These are phyloP conservation scores for Hemerocallis citrina DNA, from an alignment of 106 monocot genomes.

Conservation along the genomic window DNA sequence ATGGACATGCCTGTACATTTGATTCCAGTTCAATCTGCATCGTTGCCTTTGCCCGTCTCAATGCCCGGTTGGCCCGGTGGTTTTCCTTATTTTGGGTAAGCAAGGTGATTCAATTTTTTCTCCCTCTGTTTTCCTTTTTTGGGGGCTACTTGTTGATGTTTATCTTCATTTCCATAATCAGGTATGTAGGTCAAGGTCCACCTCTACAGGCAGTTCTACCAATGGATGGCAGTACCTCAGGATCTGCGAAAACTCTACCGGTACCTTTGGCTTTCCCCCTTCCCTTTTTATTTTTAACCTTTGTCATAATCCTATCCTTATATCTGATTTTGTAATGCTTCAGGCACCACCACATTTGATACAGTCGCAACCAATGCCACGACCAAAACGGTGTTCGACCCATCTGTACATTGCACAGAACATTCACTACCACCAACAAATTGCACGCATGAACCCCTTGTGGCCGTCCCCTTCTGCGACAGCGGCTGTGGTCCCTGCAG, in stretches of 20 bases:
- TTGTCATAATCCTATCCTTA: too few species aligned
- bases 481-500: slow-evolving; percentile 8
- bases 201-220: slow-evolving; percentile 45
- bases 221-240: slow-evolving; percentile 32
- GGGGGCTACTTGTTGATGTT: slow-evolving; percentile 1
- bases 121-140: neutral
- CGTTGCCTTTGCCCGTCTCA: slow-evolving; percentile 41
- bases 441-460: slow-evolving; percentile 54
- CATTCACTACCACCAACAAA: slow-evolving; percentile 61
- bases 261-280: slow-evolving; percentile 8
- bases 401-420: slow-evolving; percentile 83
- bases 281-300: neutral
- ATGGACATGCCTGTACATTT: neutral
- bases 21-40: slow-evolving; percentile 32
- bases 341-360: slow-evolving; percentile 30
- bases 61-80: slow-evolving; percentile 64
- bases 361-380: slow-evolving; percentile 20
- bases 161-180: slow-evolving; percentile 12
- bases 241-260: slow-evolving; percentile 33
- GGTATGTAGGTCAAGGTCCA: slow-evolving; percentile 75
- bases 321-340: neutral
- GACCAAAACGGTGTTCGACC: slow-evolving; percentile 67
- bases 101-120: slow-evolving; percentile 1
- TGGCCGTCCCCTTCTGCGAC: slow-evolving; percentile 46
- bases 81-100: slow-evolving; percentile 75